Base-by-base conservation (phyloP, 2,329 filamentous ascomycete species). In the Exophiala dermatitidis region DNA sequence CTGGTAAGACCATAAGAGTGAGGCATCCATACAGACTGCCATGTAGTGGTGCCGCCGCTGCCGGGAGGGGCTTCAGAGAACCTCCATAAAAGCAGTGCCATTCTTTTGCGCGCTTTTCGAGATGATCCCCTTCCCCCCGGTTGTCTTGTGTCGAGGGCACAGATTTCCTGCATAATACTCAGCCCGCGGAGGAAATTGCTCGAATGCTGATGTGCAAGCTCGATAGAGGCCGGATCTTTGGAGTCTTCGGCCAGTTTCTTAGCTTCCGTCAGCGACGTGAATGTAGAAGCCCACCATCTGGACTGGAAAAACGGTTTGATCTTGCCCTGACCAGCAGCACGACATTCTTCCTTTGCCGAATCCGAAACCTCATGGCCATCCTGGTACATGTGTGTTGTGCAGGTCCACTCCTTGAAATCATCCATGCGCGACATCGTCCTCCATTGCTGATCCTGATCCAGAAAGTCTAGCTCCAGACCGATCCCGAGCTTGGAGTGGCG, bases 31-130 rank as follows among this genome's bases (percentile, higher is more conserved):
- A 76, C 58, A 43, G 65, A 68, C 53, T 70, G 67, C 73, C 73
- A 76, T 9, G 69, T 72, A 1, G 73, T 74, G 1, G 68, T 71
- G 31, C 71, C 72, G 28, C 68, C 68, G 52, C 72, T 67, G 4
- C 65, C 65, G 10, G 65, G 62, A 4, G 65, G 62, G n/a, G 71
- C 71, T 58, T 73, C 68, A 4, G 69, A 69, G 61, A 76, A 76
- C 48, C 70, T 72, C 73, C 73, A 76, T 12, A 73, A 65, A 9
- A 76, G 54, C 42, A 75, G 67, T 1, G 71, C 71, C 64, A 74
- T 69, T 57, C 70, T 68, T 10, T 28, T 12, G 40, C 66, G 65
- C 7, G 48, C 28, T 31, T 48, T 42, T 10, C 36, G 45, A 42
- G 68, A 19, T 19, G 19, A 19, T 64, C 12, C 64, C 64, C 8